These are phyloP conservation scores for Coniochaeta hoffmannii DNA, from an alignment of 2,329 filamentous ascomycete species.

Conservation along the genomic window DNA sequence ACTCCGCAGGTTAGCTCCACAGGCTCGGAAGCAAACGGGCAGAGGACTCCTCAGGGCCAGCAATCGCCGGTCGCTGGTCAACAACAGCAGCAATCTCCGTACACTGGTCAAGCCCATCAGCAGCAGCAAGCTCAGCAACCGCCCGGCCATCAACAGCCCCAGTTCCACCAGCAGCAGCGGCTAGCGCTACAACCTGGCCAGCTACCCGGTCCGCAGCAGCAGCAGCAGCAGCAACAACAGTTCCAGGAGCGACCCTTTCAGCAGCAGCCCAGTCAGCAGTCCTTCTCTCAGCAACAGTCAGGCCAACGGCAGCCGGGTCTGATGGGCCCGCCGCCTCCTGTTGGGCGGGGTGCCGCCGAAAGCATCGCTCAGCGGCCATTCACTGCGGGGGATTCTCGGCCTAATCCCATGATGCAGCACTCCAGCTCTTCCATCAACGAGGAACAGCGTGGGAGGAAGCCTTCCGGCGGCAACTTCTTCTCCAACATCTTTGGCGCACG, in stretches of 20 bases:
- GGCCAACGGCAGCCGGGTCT: neutral
- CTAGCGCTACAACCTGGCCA: slow-evolving; percentile 10
- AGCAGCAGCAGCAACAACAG: neutral
- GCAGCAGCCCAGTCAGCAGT: slow-evolving; percentile 2
- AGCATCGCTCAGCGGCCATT: neutral
- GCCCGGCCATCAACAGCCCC: slow-evolving; percentile 4
- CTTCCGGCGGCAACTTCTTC: neutral
- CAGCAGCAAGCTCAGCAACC: slow-evolving; percentile 3
- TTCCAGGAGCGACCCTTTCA: neutral
- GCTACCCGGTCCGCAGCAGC: slow-evolving; percentile 6
- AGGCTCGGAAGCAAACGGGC: neutral
- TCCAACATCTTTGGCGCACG: neutral
- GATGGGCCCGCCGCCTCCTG: neutral
- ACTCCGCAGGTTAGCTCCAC: neutral
- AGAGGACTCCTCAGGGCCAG: neutral
- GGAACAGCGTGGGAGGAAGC: neutral
- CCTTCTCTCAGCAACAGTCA: neutral
- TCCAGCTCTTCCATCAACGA: neutral
- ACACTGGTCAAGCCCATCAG: neutral
- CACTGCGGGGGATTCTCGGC: neutral
- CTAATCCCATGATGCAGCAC: neutral
- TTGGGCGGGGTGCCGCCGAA: neutral
- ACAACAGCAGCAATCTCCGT: neutral
- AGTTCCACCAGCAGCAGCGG: slow-evolving; percentile 1
- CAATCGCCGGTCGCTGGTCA: neutral